Evolutionary conservation across 176 grass and related monocot species (phyloP).

Genomic region (Oryza rufipogon): DNA sequence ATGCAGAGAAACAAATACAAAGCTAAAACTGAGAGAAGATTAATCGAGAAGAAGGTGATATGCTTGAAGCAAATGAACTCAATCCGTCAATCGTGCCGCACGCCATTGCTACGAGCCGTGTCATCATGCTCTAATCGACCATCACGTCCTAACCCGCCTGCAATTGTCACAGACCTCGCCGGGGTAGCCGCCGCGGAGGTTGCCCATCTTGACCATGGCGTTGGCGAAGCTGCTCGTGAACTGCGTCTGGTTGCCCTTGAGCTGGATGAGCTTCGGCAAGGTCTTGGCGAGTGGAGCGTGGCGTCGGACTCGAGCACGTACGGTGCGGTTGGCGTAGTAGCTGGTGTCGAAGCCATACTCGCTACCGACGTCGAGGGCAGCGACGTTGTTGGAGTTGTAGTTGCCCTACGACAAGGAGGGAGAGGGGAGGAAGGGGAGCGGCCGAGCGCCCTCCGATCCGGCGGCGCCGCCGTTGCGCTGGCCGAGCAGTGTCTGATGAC

Average conservation of each 20-base stretch:
- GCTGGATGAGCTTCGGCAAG: not conserved
- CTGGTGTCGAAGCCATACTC: slow-evolving; percentile 42
- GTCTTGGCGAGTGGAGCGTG: slow-evolving; percentile 46
- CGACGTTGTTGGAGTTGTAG: slow-evolving; percentile 25
- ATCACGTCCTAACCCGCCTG: slow-evolving; percentile 41
- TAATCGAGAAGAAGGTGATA: not conserved
- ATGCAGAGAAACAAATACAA: not conserved
- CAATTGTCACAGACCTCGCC: slow-evolving; percentile 40
- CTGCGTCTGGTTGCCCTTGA: not conserved
- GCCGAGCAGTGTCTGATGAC: no score
- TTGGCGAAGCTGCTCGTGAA: slow-evolving; percentile 48
- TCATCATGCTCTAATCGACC: no score
- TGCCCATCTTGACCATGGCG: slow-evolving; percentile 60
- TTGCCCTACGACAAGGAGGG: slow-evolving; percentile 14
- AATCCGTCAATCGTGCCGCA: not conserved
- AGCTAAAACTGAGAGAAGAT: not conserved
- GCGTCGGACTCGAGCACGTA: slow-evolving; percentile 53
- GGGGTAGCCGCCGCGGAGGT: slow-evolving; percentile 9
- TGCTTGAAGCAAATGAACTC: not conserved
- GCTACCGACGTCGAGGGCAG: slow-evolving; percentile 44
- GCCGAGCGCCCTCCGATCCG: no score
- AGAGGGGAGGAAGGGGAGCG: no score
- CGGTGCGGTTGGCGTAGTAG: slow-evolving; percentile 57
- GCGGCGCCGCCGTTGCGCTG: no score
- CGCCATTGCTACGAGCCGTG: not conserved